Conservation (phyloP, 2,329 filamentous ascomycete genomes). For the Mycogone perniciosa region DNA sequence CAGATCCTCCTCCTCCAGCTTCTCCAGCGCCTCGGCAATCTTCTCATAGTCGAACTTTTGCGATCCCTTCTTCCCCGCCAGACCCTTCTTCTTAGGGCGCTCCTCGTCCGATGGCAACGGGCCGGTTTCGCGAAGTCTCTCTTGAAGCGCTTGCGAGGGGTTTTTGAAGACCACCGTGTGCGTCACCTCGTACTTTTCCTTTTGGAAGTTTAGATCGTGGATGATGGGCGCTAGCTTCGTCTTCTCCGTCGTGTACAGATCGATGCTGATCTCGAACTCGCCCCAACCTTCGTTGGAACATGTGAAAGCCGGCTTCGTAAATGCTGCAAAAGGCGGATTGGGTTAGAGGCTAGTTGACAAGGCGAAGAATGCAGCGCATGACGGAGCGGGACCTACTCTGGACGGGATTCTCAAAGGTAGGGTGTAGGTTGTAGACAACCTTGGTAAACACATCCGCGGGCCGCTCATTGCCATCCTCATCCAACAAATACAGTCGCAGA, state of each 20-base stretch:
- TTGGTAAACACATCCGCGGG: slow-evolving; percentile 84
- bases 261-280: slow-evolving; percentile 92
- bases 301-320: slow-evolving; percentile 78
- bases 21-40: slow-evolving; percentile 83
- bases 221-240: slow-evolving; percentile 66
- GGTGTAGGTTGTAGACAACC: slow-evolving; percentile 87
- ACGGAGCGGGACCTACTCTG: slow-evolving; percentile 62
- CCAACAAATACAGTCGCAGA: slow-evolving; percentile 76
- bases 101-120: slow-evolving; percentile 72
- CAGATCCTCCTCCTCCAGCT: slow-evolving; percentile 86
- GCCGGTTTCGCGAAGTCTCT: slow-evolving; percentile 74
- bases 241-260: slow-evolving; percentile 78
- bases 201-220: slow-evolving; percentile 90
- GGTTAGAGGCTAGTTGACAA: not conserved
- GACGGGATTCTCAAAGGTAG: slow-evolving; percentile 79
- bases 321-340: slow-evolving; percentile 42
- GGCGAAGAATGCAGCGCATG: not conserved
- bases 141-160: slow-evolving; percentile 78
- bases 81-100: slow-evolving; percentile 52
- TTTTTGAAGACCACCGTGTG: slow-evolving; percentile 86
- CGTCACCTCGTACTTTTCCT: slow-evolving; percentile 72
- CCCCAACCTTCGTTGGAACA: slow-evolving; percentile 97
- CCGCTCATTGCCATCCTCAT: slow-evolving; percentile 78
- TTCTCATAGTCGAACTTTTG: slow-evolving; percentile 84
- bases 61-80: slow-evolving; percentile 70